Percentiles rank a stretch among this genome's conserved stretches.
Conservation (phyloP, 2,329 filamentous ascomycete species). For the Epichloe sp. region DNA sequence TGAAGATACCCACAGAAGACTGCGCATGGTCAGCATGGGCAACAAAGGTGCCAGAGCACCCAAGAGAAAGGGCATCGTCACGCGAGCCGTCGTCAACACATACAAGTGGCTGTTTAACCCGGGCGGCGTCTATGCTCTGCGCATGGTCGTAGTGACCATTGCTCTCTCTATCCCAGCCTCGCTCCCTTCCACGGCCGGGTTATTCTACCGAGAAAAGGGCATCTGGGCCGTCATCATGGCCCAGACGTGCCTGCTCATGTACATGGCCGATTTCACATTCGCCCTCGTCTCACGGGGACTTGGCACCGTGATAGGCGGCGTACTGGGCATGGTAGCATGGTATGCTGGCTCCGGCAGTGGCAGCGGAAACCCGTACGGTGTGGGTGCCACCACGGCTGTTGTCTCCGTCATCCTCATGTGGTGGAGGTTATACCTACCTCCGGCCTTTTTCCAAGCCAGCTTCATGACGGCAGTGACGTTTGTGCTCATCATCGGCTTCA, state of each 20-base stretch:
- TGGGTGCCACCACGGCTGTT: constrained; percentile 31
- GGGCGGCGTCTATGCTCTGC: constrained; percentile 32
- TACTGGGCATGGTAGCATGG: constrained; percentile 34
- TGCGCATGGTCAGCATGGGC: constrained; percentile 21
- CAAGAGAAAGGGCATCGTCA: constrained; percentile 9
- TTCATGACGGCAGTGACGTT: constrained; percentile 26
- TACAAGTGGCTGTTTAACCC: constrained; percentile 29
- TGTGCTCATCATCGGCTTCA: constrained; percentile 31
- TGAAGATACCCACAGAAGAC: constrained; percentile 21
- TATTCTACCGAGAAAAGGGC: constrained; percentile 38
- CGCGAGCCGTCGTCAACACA: constrained; percentile 14
- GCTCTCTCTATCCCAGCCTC: constrained; percentile 28
- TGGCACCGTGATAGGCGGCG: constrained; percentile 33
- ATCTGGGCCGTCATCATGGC: constrained; percentile 39
- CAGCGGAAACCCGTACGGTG: constrained; percentile 34
- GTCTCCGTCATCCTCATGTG: constrained; percentile 22
- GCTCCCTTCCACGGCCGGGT: constrained; percentile 29
- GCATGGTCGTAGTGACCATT: constrained; percentile 34
- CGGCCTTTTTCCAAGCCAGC: constrained; percentile 14
- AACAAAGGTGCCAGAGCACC: constrained; percentile 6
- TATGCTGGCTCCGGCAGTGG: constrained; percentile 37
- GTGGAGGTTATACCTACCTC: constrained; percentile 21
- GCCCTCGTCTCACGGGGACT: constrained; percentile 26
- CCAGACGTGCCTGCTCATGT: constrained; percentile 33
- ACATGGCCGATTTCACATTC: constrained; percentile 37